Evolutionary conservation across 257 asterid genomes (phyloP).

Genomic region (Cynanchum wilfordii): DNA sequence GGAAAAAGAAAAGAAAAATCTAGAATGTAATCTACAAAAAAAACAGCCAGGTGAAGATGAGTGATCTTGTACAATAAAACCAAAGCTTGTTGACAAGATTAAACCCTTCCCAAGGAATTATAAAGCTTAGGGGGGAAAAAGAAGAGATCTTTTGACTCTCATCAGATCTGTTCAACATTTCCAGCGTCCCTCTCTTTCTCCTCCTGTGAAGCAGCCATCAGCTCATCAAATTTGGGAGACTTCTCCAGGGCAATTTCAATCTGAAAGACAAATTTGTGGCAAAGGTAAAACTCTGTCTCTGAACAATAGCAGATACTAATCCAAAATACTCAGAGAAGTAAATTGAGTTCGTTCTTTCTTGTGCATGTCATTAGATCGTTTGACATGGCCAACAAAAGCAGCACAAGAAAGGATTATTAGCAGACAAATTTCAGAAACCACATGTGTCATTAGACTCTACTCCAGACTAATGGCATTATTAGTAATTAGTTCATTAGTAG

Average conservation of each 20-base stretch:
- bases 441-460: background rate
- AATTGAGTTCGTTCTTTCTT: background rate
- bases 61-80: background rate
- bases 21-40: background rate
- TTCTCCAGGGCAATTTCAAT: constrained; percentile 68
- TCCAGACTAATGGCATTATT: background rate
- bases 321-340: no score
- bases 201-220: constrained; percentile 57
- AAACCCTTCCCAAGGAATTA: background rate
- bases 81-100: background rate
- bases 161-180: constrained; percentile 31
- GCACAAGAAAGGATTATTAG: background rate
- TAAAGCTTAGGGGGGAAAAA: background rate
- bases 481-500: no score
- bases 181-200: constrained; percentile 32
- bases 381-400: background rate
- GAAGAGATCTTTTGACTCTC: background rate
- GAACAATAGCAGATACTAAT: background rate
- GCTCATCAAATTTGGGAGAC: constrained; percentile 60
- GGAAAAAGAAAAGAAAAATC: background rate
- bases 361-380: background rate
- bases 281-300: background rate
- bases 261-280: constrained; percentile 28
- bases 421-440: background rate
- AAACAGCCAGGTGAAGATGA: background rate